phyloP scores from a whole-genome alignment of 1,284 basidiomycete species.

The Termitomyces sp. region DNA sequence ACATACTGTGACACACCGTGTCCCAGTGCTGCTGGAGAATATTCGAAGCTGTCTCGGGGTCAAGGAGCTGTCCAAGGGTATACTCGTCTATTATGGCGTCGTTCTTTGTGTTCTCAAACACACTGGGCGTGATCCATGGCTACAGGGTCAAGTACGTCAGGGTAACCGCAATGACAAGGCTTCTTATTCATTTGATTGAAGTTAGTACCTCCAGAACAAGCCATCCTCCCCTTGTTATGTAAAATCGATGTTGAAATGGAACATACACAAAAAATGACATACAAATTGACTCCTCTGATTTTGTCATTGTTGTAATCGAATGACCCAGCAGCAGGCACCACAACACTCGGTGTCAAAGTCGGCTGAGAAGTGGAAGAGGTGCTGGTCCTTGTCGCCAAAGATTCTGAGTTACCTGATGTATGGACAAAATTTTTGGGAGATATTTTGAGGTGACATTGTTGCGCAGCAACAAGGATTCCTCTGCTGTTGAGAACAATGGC shows the following conservation, averaged over 20 bases:
- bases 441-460: conserved; percentile 25
- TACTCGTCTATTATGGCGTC: conserved; percentile 63
- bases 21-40: conserved; percentile 62
- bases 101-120: conserved; percentile 63
- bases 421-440: conserved; percentile 9
- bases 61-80: conserved; percentile 57
- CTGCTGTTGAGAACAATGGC: conserved; percentile 1
- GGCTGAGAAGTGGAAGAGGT: conserved; percentile 11
- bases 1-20: conserved; percentile 33
- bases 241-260: conserved; percentile 2
- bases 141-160: conserved; percentile 22
- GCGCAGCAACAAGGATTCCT: conserved; percentile 6
- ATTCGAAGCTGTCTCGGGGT: conserved; percentile 39
- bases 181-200: neutral
- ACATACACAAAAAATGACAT: conserved; percentile 23
- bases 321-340: neutral
- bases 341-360: conserved; percentile 14
- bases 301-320: conserved; percentile 49
- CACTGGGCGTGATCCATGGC: conserved; percentile 74
- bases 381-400: conserved; percentile 1
- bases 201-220: conserved; percentile 58
- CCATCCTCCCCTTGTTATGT: conserved; percentile 51
- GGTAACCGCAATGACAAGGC: conserved; percentile 3
- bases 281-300: conserved; percentile 65
- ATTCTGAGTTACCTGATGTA: conserved; percentile 2